phyloP scores from a whole-genome alignment of 2,329 filamentous ascomycete species.

The Ophiostoma sp. region DNA sequence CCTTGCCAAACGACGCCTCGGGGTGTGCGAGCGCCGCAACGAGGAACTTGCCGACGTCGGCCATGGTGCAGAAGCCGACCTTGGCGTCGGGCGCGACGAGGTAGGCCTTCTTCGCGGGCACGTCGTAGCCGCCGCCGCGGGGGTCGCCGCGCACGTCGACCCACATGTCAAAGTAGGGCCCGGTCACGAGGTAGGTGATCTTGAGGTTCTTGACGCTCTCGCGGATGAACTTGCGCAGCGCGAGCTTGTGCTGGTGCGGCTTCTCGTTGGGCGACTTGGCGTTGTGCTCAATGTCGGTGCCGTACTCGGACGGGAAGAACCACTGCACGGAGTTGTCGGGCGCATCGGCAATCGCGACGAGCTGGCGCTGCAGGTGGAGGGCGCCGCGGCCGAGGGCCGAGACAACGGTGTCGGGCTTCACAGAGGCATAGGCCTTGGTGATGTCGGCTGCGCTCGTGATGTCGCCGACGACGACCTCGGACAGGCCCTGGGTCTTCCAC shows the following conservation, averaged over 20 bases:
- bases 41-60: slow-evolving; percentile 63
- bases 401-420: slow-evolving; percentile 58
- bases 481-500: slow-evolving; percentile 41
- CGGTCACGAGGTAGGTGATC: slow-evolving; percentile 64
- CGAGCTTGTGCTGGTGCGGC: slow-evolving; percentile 65
- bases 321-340: slow-evolving; percentile 47
- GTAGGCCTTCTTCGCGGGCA: slow-evolving; percentile 50
- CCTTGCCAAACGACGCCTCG: slow-evolving; percentile 46
- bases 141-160: slow-evolving; percentile 39
- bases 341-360: slow-evolving; percentile 55
- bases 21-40: slow-evolving; percentile 57
- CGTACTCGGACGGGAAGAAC: slow-evolving; percentile 65
- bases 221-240: slow-evolving; percentile 57
- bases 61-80: slow-evolving; percentile 65
- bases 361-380: slow-evolving; percentile 54
- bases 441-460: slow-evolving; percentile 48
- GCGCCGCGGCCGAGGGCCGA: slow-evolving; percentile 60
- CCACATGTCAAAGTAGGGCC: slow-evolving; percentile 62
- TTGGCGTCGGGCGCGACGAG: slow-evolving; percentile 56
- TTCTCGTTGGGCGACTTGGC: slow-evolving; percentile 53
- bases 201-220: slow-evolving; percentile 49
- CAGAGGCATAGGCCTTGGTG: slow-evolving; percentile 48
- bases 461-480: slow-evolving; percentile 53
- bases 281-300: slow-evolving; percentile 59
- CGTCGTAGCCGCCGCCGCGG: slow-evolving; percentile 54